Evolutionary conservation across 345 rosid genomes (phyloP).

Genomic region (Aquilaria sinensis): DNA sequence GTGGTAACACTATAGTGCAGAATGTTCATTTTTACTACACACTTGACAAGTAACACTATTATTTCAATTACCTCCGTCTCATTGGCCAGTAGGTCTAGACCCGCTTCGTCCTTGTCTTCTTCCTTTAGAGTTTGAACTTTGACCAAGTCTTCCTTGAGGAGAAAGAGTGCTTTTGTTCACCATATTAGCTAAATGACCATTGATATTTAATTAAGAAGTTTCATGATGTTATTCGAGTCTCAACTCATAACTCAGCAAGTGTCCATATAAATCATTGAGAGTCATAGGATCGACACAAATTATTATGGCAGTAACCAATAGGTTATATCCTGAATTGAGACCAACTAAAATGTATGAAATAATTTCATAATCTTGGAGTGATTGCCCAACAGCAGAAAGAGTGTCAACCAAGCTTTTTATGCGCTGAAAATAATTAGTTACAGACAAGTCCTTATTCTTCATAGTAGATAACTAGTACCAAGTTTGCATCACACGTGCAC

Average conservation of each 20-base stretch:
- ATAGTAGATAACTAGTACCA: neutral
- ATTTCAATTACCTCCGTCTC: neutral
- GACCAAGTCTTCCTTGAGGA: neutral
- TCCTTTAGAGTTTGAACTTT: neutral
- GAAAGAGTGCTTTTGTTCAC: neutral
- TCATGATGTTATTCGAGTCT: neutral
- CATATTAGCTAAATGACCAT: neutral
- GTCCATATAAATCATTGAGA: neutral
- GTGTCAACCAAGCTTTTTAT: neutral
- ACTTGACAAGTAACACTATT: neutral
- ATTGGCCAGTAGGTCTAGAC: neutral
- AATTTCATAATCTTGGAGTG: neutral
- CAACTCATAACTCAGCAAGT: neutral
- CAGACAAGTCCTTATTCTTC: too few relatives aligned
- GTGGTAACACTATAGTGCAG: neutral
- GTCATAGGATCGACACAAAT: neutral
- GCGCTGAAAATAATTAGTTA: too few relatives aligned
- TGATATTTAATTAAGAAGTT: too few relatives aligned
- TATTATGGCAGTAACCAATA: neutral
- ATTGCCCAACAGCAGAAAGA: neutral
- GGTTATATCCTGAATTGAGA: neutral
- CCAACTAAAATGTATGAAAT: neutral
- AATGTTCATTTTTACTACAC: neutral
- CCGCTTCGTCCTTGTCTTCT: neutral
- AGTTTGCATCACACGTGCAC: neutral